Percentiles rank a stretch among this genome's conserved stretches.
Conservation (phyloP, 2,329 filamentous ascomycete genomes). For the Penicillium sp. region DNA sequence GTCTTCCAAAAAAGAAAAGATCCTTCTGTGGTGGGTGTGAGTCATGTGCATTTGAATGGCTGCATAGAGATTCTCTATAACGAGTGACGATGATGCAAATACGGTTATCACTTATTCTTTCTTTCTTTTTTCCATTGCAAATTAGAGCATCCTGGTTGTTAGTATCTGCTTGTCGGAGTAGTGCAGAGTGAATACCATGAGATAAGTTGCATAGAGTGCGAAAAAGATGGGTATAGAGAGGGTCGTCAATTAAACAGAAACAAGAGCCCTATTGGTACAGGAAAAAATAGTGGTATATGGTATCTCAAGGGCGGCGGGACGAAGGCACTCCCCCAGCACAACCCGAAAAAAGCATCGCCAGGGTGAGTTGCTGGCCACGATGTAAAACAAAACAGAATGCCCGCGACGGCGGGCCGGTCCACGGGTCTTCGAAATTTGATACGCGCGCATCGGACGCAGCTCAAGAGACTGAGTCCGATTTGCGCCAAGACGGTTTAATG, state of each 20-base stretch:
- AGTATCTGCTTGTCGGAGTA: neutral
- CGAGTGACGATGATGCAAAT: conserved; percentile 12
- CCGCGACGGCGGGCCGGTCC: neutral
- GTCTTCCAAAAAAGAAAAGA: neutral
- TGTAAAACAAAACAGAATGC: conserved; percentile 12
- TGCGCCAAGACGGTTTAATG: neutral
- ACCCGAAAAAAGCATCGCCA: conserved; percentile 18
- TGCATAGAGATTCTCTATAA: conserved; percentile 2
- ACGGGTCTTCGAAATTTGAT: neutral
- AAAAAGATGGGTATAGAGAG: conserved; percentile 2
- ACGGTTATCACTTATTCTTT: neutral
- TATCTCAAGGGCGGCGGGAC: conserved; percentile 29
- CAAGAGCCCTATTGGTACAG: conserved; percentile 26
- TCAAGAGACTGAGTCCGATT: neutral
- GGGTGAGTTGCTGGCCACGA: conserved; percentile 13
- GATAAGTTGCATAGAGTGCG: neutral
- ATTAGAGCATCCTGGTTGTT: neutral
- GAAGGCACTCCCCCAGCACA: conserved; percentile 21
- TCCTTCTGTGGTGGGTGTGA: neutral
- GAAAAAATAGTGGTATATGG: conserved; percentile 24
- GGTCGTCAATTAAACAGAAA: conserved; percentile 24
- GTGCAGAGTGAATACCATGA: neutral
- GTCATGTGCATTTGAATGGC: neutral
- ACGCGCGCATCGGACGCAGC: too few species aligned
- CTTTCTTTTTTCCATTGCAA: neutral